Evolutionary conservation across 768 basidiomycete genomes (phyloP).

Genomic region (Termitomyces sp.): DNA sequence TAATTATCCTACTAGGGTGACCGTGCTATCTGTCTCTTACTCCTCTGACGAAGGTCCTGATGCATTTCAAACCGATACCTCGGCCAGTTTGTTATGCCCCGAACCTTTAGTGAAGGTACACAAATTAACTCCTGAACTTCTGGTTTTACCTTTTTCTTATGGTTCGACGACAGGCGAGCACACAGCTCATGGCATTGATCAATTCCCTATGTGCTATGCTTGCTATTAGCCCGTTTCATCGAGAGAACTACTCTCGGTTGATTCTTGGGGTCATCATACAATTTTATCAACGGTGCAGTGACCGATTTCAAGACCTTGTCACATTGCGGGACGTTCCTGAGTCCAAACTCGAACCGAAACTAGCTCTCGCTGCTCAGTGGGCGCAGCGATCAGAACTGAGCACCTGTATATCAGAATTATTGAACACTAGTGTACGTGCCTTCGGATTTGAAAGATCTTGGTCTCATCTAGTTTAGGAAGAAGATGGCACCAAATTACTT

Average conservation of each 20-base stretch:
- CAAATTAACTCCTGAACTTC: background rate
- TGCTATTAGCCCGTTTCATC: slow-evolving; percentile 87
- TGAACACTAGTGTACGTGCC: slow-evolving; percentile 44
- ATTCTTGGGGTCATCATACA: slow-evolving; percentile 93
- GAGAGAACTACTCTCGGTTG: slow-evolving; percentile 91
- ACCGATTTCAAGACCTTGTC: slow-evolving; percentile 77
- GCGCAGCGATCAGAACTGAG: slow-evolving; percentile 82
- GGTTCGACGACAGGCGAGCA: slow-evolving; percentile 55
- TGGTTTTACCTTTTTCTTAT: background rate
- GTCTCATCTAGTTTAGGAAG: slow-evolving; percentile 27
- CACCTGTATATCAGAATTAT: slow-evolving; percentile 66
- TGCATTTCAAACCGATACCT: slow-evolving; percentile 81
- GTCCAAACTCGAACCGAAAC: slow-evolving; percentile 36
- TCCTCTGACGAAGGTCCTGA: slow-evolving; percentile 56
- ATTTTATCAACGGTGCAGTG: slow-evolving; percentile 92
- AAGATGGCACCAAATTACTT: slow-evolving; percentile 36
- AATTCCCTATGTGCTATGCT: slow-evolving; percentile 93
- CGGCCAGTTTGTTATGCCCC: slow-evolving; percentile 57
- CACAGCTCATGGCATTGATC: slow-evolving; percentile 82
- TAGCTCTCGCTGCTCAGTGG: slow-evolving; percentile 74
- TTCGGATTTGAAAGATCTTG: background rate
- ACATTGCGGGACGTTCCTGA: slow-evolving; percentile 31
- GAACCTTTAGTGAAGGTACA: slow-evolving; percentile 81
- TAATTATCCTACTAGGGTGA: slow-evolving; percentile 22
- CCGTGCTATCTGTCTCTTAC: background rate